These are phyloP conservation scores for Fusarium nisikadoi DNA, from an alignment of 2,329 filamentous ascomycete species.

Conservation along the genomic window DNA sequence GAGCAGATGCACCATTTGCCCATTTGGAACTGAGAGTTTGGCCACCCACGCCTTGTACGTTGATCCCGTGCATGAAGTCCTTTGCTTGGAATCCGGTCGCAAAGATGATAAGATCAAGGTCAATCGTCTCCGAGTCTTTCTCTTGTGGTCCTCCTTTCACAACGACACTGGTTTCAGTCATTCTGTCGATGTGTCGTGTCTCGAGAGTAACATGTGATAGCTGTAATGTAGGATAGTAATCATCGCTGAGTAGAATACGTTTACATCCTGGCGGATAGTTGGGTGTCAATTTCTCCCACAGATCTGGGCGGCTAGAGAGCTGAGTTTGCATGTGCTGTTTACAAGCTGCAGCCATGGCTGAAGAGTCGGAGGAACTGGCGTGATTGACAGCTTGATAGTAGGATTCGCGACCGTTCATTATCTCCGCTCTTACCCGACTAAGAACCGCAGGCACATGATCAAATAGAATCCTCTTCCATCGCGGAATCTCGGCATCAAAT, in stretches of 20 bases:
- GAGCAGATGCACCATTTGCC: background rate
- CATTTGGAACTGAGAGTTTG: rapidly evolving
- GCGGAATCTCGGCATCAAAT: background rate
- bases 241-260: background rate
- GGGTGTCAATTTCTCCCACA: background rate
- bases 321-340: background rate
- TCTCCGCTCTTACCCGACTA: background rate
- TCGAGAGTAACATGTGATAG: background rate
- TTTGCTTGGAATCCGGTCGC: background rate
- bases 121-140: background rate
- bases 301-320: rapidly evolving
- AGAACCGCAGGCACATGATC: rapidly evolving
- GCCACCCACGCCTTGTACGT: rapidly evolving
- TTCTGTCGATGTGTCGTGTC: background rate
- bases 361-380: background rate
- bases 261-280: background rate
- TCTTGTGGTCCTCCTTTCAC: background rate
- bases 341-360: background rate
- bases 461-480: background rate
- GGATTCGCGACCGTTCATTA: background rate
- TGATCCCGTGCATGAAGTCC: background rate
- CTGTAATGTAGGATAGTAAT: background rate
- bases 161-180: background rate
- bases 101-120: background rate
- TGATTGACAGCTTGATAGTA: background rate